Conservation (phyloP, 108 stramenopile genomes). For the Aurantiochytrium sp. region DNA sequence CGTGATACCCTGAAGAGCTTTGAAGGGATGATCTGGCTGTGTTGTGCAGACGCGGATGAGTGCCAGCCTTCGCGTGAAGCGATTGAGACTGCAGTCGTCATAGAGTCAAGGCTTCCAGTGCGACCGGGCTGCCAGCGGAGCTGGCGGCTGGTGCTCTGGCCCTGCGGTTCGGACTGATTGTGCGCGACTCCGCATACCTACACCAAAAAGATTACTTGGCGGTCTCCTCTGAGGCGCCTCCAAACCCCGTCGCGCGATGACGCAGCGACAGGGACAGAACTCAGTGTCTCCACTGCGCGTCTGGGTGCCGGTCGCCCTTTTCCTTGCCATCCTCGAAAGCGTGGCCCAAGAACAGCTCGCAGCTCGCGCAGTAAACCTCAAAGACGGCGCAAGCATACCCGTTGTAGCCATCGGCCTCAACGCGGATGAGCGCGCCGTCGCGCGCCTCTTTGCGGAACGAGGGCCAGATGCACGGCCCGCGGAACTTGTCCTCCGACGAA, state of each 20-base stretch:
- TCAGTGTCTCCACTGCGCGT: slow-evolving; percentile 45
- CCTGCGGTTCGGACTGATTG: background rate
- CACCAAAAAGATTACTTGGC: no score
- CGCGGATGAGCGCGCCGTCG: background rate
- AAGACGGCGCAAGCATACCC: slow-evolving; percentile 28
- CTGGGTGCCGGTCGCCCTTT: slow-evolving; percentile 40
- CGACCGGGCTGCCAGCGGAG: background rate
- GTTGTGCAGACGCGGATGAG: no score
- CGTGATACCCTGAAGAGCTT: no score
- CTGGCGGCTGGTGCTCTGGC: background rate
- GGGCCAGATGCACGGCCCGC: slow-evolving; percentile 43
- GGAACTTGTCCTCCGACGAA: slow-evolving; percentile 22
- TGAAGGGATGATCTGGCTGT: no score
- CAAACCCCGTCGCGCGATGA: background rate
- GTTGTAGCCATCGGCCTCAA: slow-evolving; percentile 24
- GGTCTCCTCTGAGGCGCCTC: no score
- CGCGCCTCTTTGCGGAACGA: slow-evolving; percentile 7
- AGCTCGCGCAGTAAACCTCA: slow-evolving; percentile 34
- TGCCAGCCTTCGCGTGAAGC: background rate
- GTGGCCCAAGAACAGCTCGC: slow-evolving; percentile 41
- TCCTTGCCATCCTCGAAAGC: slow-evolving; percentile 34
- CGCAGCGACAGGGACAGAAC: slow-evolving; percentile 16
- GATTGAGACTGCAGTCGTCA: background rate
- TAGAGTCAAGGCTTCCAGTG: background rate
- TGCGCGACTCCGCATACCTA: no score